Base-by-base conservation (phyloP, 1,139 yeast genomes). In the Suhomyces panamericanus region DNA sequence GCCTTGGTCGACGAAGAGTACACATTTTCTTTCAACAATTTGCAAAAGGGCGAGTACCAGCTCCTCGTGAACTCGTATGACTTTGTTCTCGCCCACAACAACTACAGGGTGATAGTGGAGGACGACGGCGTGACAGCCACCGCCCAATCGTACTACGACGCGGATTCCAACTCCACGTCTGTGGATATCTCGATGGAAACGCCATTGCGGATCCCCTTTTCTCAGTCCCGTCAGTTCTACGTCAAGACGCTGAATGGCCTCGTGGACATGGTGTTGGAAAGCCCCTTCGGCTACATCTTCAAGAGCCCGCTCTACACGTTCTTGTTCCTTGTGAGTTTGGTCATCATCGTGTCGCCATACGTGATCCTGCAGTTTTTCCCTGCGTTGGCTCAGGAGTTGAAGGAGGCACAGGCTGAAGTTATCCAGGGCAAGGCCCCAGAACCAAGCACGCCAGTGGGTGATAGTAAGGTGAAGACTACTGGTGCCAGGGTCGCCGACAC, bases 271-370 rank as follows among this genome's bases (percentile, higher is more conserved):
- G 41, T 73, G 4, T 49, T 66, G 63, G 62, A 62, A 43, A 68
- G 77, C 58, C 79, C 79, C 4, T 60, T 74, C 38, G 79, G 78
- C 12, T 64, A 69, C 48, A 70, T 74, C 20, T 72, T 74, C 56
- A 62, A 59, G 46, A 73, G 66, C 54, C 62, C 54, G 31, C 41
- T 59, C n/a, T 73, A 69, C 52, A 70, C 78, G 6, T 51, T 64
- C 9, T 49, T 72, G 35, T 73, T 73, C 45, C 44, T 53, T 4
- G 50, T 65, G 10, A 53, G 66, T 42, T 41, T 69, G 31, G 62
- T 58, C n/a, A 58, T 71, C 31, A 66, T 69, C 60, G 59, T 56
- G 0, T 65, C 69, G 2, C 78, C 79, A 2, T 63, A 63, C 36
- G 38, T 69, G 4, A 51, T 73, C 30, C 52, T 61, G 38, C 58